Evolutionary conservation across 1,139 yeast genomes (phyloP), one percentile per base, ranked within the genome.

Genomic region (Diutina scorzettiae): DNA sequence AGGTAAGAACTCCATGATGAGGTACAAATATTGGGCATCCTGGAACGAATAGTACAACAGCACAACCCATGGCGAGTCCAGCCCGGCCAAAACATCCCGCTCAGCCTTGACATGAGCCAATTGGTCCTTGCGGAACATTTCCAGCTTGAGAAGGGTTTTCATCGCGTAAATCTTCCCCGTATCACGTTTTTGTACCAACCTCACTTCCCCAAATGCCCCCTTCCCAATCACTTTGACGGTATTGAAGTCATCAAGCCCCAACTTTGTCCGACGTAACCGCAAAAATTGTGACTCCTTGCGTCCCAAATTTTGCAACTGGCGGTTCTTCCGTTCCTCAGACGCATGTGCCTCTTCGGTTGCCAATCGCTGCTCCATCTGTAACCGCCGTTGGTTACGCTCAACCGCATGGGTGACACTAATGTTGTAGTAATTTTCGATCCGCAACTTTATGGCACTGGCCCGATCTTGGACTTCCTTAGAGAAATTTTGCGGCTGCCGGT

Each of bases 31-130:
- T 51, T 81, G 81, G 1, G 81, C 59, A 61, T 82, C 93, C 58
- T 82, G 93, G 61, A 82, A 82, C 1, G 93, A 82, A 56, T 82
- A 82, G 55, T 80, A 81, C 47, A 82, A 63, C 0, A 89, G 80
- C 39, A 82, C 93, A 44, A 82, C 91, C 93, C 93, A 82, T 5
- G 91, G 91, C 7, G 91, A 81, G 58, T 82, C 87, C 52, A 85
- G 78, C 7, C 87, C 91, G 0, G 91, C 93, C 51, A 82, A 66
- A 30, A 82, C 89, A 63, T 82, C 93, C 62, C 93, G 76, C 60
- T 82, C 93, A 0, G 93, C 91, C 53, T 81, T 81, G 27, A 82
- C 93, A 55, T 82, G 93, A 0, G 91, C 91, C 47, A 82, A 62
- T 59, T 82, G 93, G 54, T 82, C 93, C 50, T 81, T 81, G 53